phyloP scores from a whole-genome alignment of 75 land plant genomes.

The Selaginella moellendorffii region DNA sequence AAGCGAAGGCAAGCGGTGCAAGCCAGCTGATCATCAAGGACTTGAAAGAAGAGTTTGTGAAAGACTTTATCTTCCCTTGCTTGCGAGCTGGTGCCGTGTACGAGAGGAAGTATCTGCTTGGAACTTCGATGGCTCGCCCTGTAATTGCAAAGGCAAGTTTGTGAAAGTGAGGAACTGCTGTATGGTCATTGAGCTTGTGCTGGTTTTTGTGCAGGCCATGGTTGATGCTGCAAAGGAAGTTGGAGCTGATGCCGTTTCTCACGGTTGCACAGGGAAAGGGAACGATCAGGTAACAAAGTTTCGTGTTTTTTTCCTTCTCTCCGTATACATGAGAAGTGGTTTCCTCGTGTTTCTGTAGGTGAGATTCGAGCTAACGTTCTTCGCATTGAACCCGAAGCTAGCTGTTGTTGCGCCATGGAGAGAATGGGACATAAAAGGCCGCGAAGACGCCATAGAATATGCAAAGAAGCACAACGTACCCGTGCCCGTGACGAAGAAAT shows the following conservation, averaged over 20 bases:
- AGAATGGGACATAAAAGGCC: conserved; percentile 1
- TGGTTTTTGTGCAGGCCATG: conserved; percentile 54
- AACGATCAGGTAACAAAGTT: conserved; percentile 66
- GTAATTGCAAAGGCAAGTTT: conserved; percentile 81
- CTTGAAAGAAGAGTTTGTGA: conserved; percentile 89
- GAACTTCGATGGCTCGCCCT: conserved; percentile 99
- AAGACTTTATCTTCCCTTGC: conserved; percentile 81
- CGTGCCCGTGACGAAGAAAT: conserved; percentile 91
- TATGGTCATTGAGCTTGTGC: too few relatives aligned
- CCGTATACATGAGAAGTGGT: not conserved
- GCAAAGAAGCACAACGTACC: conserved; percentile 91
- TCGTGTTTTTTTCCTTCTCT: not conserved
- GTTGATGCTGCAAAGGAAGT: conserved; percentile 87
- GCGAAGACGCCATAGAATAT: conserved; percentile 99
- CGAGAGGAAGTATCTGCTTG: conserved; percentile 90
- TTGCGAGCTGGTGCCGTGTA: conserved; percentile 93
- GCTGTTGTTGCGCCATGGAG: conserved; percentile 21
- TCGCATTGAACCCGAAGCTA: conserved; percentile 81
- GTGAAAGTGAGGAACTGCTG: too few relatives aligned
- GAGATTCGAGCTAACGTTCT: conserved; percentile 90
- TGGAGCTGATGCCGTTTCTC: conserved; percentile 97
- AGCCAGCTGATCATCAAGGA: conserved; percentile 74
- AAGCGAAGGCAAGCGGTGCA: conserved; percentile 99
- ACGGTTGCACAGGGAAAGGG: conserved; percentile 98
- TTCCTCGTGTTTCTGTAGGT: conserved; percentile 39